A percentile compares a stretch with the other conserved stretches of the same genome.
phyloP scores from a whole-genome alignment of 768 basidiomycete genomes.

The Lactarius indigo region DNA sequence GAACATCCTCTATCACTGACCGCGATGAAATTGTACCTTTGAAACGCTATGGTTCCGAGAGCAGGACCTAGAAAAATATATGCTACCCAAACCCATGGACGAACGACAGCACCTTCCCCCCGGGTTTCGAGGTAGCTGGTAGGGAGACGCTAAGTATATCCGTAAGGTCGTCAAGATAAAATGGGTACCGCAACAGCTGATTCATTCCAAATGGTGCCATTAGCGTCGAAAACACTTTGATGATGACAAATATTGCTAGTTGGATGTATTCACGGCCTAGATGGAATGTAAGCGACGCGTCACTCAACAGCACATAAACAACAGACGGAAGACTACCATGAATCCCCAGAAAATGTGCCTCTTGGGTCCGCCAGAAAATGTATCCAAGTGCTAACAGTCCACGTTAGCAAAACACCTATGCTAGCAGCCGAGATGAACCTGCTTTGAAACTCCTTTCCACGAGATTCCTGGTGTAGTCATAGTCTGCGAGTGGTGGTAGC shows the following conservation, averaged over 20 bases:
- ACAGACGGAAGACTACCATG: constrained; percentile 27
- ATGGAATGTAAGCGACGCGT: not conserved
- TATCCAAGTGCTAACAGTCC: constrained; percentile 30
- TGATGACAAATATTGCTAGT: constrained; percentile 8
- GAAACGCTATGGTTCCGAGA: constrained; percentile 41
- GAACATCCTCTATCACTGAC: constrained; percentile 22
- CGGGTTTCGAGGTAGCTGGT: constrained; percentile 56
- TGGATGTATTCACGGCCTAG: constrained; percentile 21
- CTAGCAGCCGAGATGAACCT: constrained; percentile 10
- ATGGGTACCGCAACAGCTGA: constrained; percentile 31
- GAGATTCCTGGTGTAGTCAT: constrained; percentile 37
- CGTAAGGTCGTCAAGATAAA: not conserved
- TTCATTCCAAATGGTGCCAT: constrained; percentile 34
- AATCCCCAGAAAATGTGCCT: constrained; percentile 31
- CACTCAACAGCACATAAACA: not conserved
- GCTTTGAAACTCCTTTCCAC: constrained; percentile 35
- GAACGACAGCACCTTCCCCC: constrained; percentile 45
- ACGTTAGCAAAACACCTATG: not conserved
- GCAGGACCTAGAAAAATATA: constrained; percentile 49
- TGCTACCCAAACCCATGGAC: constrained; percentile 69
- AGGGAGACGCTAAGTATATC: not conserved
- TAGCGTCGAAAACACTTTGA: constrained; percentile 26
- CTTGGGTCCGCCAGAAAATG: too few species aligned
- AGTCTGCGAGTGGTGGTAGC: constrained; percentile 48
- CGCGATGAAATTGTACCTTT: constrained; percentile 48